Evolutionary conservation across 176 grass and related monocot genomes (phyloP).

Genomic region (Triticum monococcum): DNA sequence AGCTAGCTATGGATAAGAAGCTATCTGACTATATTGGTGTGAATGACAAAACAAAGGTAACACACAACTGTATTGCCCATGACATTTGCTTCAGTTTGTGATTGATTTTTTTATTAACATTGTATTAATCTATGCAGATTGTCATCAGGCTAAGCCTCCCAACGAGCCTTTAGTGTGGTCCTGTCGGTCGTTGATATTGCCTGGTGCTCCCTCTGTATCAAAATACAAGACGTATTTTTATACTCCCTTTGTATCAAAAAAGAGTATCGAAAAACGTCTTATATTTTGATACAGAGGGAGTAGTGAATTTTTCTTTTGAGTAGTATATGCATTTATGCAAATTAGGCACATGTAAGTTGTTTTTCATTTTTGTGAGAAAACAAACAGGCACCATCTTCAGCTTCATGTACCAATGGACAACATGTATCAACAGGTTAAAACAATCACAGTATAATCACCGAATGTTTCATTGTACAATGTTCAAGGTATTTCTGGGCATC

Average conservation of each 20-base stretch:
- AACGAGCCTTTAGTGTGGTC: too few species aligned
- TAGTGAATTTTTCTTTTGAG: neutral
- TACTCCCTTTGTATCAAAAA: too few species aligned
- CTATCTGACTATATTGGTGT: conserved; percentile 51
- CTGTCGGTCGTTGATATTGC: too few species aligned
- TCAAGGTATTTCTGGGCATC: neutral
- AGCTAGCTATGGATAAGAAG: conserved; percentile 46
- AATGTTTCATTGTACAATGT: neutral
- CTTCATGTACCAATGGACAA: neutral
- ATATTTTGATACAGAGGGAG: neutral
- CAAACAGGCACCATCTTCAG: neutral
- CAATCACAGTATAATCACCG: neutral
- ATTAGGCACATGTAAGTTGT: neutral
- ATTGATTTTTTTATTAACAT: neutral
- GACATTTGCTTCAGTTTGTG: neutral
- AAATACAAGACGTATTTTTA: too few species aligned
- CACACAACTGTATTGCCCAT: neutral
- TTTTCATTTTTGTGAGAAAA: neutral
- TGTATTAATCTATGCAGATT: conserved; percentile 35
- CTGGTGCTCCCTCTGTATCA: too few species aligned
- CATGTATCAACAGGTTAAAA: neutral
- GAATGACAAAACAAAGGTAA: conserved; percentile 84
- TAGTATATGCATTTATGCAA: neutral
- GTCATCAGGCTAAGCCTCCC: conserved; percentile 25
- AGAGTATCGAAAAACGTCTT: too few species aligned